Base-by-base conservation (phyloP, 139 green algal species). In the Closterium sp. region DNA sequence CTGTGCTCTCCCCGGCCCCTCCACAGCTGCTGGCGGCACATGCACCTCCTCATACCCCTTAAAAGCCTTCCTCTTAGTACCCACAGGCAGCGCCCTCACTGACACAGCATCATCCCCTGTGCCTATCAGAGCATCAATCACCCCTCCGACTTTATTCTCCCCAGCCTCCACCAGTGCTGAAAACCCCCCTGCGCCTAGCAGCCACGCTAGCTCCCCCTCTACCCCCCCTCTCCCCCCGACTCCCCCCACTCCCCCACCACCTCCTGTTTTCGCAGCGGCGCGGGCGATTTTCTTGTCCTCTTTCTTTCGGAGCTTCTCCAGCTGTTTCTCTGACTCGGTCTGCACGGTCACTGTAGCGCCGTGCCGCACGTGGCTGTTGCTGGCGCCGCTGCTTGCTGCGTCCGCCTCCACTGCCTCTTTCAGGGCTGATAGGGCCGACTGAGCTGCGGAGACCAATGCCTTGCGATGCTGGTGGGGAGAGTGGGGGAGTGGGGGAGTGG, bases 21-120 rank as follows among this genome's bases (percentile, higher is more conserved):
- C 29, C 30, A 13, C 85, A 17, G 6, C 24, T 11, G 19, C 62
- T 0, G 98, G 96, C 2, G 98, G 98, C 91, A 99, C 97, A 93
- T 98, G 97, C 79, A 99, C 97, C 96, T 99, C 98, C 94, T 99
- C 98, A 86, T 99, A 99, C 1, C 97, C 98, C 95, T 98, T 98
- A 92, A 95, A 98, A 95, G 94, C 88, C 21, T 94, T 97, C 73
- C 97, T 95, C 84, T 96, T 97, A 2, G 96, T 97, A 21, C 96
- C 97, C 91, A 96, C 92, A 11, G 97, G 97, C 92, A 99, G 96
- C 90, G 95, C 93, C 90, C 24, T 92, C 13, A 86, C 17, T 28
- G 91, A 70, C 19, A 90, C 22, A 28, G 31, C 22, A 29, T 84
- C 90, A 6, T 94, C 92, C 31, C 92, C 92, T 95, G n/a, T 94